Evolutionary conservation across 2,329 filamentous ascomycete genomes (phyloP).

Genomic region (Stachybotrys elegans): DNA sequence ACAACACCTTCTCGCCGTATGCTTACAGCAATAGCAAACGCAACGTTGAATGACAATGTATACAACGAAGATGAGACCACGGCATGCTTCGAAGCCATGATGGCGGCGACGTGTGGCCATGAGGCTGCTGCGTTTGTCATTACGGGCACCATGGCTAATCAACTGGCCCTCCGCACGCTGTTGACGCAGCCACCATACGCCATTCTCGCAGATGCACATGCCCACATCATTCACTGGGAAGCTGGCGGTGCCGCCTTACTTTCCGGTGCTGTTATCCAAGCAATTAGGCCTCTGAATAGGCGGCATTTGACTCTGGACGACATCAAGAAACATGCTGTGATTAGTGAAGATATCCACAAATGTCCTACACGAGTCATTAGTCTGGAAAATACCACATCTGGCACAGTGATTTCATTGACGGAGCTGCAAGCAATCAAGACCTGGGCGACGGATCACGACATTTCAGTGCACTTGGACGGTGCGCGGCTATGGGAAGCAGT

Average conservation of each 20-base stretch:
- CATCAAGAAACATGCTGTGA: slow-evolving; percentile 22
- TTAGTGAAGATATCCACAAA: slow-evolving; percentile 37
- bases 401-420: slow-evolving; percentile 63
- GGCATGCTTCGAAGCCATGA: neutral
- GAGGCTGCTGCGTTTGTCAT: slow-evolving; percentile 66
- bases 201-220: slow-evolving; percentile 63
- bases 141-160: slow-evolving; percentile 79
- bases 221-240: slow-evolving; percentile 61
- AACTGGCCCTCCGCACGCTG: slow-evolving; percentile 67
- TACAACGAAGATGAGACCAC: slow-evolving; percentile 6
- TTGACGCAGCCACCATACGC: slow-evolving; percentile 65
- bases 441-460: slow-evolving; percentile 50
- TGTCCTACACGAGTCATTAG: slow-evolving; percentile 35
- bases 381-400: slow-evolving; percentile 39
- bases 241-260: slow-evolving; percentile 54
- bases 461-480: slow-evolving; percentile 46
- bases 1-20: slow-evolving; percentile 7
- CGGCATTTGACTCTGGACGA: slow-evolving; percentile 38
- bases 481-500: slow-evolving; percentile 48
- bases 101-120: slow-evolving; percentile 36
- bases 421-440: slow-evolving; percentile 59
- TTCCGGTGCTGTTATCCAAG: slow-evolving; percentile 58
- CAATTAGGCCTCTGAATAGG: slow-evolving; percentile 29
- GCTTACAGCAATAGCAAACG: slow-evolving; percentile 6
- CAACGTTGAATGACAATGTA: slow-evolving; percentile 7